Conservation (phyloP, 2,329 filamentous ascomycete genomes). For the Esteya vermicola region DNA sequence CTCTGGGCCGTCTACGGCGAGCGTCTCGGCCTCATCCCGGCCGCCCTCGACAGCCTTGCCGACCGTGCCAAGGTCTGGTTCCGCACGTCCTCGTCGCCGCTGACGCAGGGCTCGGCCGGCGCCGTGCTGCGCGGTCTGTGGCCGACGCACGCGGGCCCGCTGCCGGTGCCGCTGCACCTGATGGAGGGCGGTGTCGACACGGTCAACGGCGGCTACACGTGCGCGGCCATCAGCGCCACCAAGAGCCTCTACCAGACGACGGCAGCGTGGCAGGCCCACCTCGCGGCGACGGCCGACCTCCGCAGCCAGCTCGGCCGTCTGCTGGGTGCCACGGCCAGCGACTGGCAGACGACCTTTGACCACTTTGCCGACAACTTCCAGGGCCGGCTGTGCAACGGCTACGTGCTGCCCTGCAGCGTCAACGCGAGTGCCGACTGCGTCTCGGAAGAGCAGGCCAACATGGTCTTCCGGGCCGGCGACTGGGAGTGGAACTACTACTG, state of each 20-base stretch:
- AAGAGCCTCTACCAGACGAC: neutral
- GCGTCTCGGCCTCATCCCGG: slow-evolving; percentile 2
- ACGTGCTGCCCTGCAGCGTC: slow-evolving; percentile 2
- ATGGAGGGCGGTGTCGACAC: slow-evolving; percentile 1
- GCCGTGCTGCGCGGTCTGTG: slow-evolving; percentile 1
- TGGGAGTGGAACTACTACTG: slow-evolving; percentile 6
- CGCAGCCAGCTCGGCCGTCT: neutral
- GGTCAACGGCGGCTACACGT: slow-evolving; percentile 2
- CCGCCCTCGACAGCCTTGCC: neutral
- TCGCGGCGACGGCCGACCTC: neutral
- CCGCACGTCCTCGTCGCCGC: slow-evolving; percentile 1
- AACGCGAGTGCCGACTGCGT: neutral
- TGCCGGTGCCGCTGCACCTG: slow-evolving; percentile 2
- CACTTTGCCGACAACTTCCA: slow-evolving; percentile 6
- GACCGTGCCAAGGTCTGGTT: too few relatives aligned
- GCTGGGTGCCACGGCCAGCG: neutral
- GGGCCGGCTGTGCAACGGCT: slow-evolving; percentile 4
- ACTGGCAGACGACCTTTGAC: slow-evolving; percentile 4
- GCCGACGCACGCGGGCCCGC: slow-evolving; percentile 1
- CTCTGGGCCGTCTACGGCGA: slow-evolving; percentile 3
- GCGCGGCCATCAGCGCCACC: neutral
- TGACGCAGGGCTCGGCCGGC: slow-evolving; percentile 1
- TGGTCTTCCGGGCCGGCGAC: slow-evolving; percentile 4
- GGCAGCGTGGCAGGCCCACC: neutral
- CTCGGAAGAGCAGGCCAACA: slow-evolving; percentile 1